Conservation (phyloP, 2,329 filamentous ascomycete species). For the Pseudogymnoascus sp. region DNA sequence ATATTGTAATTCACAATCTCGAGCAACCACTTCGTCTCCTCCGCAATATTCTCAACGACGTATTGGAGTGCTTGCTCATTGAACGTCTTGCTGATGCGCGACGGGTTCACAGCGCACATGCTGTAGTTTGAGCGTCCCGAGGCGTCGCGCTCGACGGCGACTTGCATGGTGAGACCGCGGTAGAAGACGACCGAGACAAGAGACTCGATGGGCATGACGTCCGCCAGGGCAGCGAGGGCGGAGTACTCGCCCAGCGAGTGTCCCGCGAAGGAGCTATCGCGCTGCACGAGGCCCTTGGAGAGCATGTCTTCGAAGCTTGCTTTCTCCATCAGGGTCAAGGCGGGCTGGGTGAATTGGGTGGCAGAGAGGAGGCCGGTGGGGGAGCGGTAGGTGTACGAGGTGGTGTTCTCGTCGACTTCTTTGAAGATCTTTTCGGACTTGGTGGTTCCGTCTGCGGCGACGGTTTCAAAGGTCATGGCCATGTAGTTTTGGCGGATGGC, state of each 20-base stretch:
- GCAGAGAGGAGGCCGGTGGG: slow-evolving; percentile 91
- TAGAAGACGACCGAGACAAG: slow-evolving; percentile 99
- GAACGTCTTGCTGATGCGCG: slow-evolving; percentile 96
- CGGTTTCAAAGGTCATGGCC: slow-evolving; percentile 99
- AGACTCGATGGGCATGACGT: slow-evolving; percentile 99
- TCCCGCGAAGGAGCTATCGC: slow-evolving; percentile 94
- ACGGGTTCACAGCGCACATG: slow-evolving; percentile 98
- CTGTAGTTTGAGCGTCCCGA: slow-evolving; percentile 93
- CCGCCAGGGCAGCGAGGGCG: slow-evolving; percentile 86
- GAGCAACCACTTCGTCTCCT: slow-evolving; percentile 88
- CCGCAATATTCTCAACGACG: slow-evolving; percentile 89
- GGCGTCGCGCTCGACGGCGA: slow-evolving; percentile 93
- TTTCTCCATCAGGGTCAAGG: slow-evolving; percentile 98
- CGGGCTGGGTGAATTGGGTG: slow-evolving; percentile 97
- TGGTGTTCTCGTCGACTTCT: slow-evolving; percentile 85
- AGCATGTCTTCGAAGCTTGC: slow-evolving; percentile 99
- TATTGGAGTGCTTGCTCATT: slow-evolving; percentile 96
- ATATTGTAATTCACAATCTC: slow-evolving; percentile 98
- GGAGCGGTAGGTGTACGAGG: slow-evolving; percentile 94
- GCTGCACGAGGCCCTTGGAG: slow-evolving; percentile 87
- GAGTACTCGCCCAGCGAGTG: slow-evolving; percentile 99
- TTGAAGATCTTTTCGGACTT: slow-evolving; percentile 99
- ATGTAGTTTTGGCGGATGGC: slow-evolving; percentile 98
- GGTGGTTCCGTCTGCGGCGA: slow-evolving; percentile 80
- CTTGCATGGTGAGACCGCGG: slow-evolving; percentile 97